These are phyloP conservation scores for Leccinum subfulvum DNA, from an alignment of 1,284 basidiomycete species.

Conservation along the genomic window DNA sequence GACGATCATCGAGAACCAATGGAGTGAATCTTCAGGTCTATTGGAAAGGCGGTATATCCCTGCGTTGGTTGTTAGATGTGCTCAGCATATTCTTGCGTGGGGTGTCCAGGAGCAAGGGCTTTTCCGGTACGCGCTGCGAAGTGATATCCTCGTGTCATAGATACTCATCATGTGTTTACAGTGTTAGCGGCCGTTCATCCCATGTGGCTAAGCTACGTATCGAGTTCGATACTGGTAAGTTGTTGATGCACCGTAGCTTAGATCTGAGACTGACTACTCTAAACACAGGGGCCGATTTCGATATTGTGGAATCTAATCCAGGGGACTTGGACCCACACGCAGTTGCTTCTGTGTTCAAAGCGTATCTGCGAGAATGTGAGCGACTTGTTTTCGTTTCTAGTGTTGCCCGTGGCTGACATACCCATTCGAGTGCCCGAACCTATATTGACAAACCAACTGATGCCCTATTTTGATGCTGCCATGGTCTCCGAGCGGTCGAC, in stretches of 20 bases:
- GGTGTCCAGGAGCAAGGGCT: constrained; percentile 82
- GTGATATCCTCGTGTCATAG: not conserved
- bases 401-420: constrained; percentile 13
- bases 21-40: constrained; percentile 30
- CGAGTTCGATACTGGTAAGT: constrained; percentile 81
- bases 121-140: constrained; percentile 57
- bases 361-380: constrained; percentile 77
- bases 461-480: constrained; percentile 74
- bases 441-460: constrained; percentile 68
- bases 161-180: constrained; percentile 30
- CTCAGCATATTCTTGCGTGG: constrained; percentile 78
- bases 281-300: constrained; percentile 74
- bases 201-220: constrained; percentile 73
- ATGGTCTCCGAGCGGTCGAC: constrained; percentile 54
- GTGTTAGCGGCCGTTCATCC: constrained; percentile 71
- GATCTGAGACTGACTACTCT: constrained; percentile 10
- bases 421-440: constrained; percentile 70
- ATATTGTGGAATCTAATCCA: constrained; percentile 71
- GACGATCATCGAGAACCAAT: constrained; percentile 13
- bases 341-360: constrained; percentile 84
- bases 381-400: constrained; percentile 14
- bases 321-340: constrained; percentile 89
- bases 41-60: constrained; percentile 63
- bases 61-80: constrained; percentile 73
- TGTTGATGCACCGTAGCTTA: constrained; percentile 6